These are phyloP conservation scores for Diplodia mutila DNA, from an alignment of 2,329 filamentous ascomycete species.

Conservation along the genomic window DNA sequence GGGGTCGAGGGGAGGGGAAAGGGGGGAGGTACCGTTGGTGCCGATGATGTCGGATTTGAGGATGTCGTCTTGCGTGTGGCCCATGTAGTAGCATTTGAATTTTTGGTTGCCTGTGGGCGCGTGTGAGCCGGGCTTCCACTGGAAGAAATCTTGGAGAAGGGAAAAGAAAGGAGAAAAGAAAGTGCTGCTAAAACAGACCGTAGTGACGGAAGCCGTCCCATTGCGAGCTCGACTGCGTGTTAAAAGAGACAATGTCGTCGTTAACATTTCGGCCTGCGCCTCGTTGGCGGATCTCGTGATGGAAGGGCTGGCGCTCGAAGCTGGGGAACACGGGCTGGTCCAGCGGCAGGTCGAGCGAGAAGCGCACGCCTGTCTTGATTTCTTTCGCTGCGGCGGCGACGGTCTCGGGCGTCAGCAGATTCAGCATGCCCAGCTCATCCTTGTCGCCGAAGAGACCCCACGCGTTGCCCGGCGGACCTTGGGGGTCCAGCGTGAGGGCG, in stretches of 20 bases:
- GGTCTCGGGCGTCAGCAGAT: slow-evolving; percentile 56
- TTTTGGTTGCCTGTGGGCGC: slow-evolving; percentile 45
- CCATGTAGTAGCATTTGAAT: slow-evolving; percentile 49
- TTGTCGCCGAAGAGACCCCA: slow-evolving; percentile 59
- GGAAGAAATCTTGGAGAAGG: background rate
- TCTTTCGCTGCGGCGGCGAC: slow-evolving; percentile 50
- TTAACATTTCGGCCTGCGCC: slow-evolving; percentile 40
- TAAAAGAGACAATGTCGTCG: slow-evolving; percentile 43
- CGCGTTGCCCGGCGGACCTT: slow-evolving; percentile 57
- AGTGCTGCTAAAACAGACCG: background rate
- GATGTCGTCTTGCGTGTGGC: slow-evolving; percentile 45
- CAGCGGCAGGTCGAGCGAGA: slow-evolving; percentile 47
- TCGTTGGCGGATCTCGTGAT: slow-evolving; percentile 36
- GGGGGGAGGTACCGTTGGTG: slow-evolving; percentile 18
- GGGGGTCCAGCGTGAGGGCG: slow-evolving; percentile 54
- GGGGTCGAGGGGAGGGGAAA: background rate
- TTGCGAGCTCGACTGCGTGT: slow-evolving; percentile 44
- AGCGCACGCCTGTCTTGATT: slow-evolving; percentile 48
- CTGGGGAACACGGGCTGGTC: slow-evolving; percentile 45
- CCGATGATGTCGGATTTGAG: slow-evolving; percentile 31
- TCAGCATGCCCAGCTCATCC: slow-evolving; percentile 60
- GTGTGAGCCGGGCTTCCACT: background rate
- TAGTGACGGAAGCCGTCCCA: slow-evolving; percentile 48
- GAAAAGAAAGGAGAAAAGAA: background rate
- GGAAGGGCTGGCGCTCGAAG: slow-evolving; percentile 40